phyloP scores from a whole-genome alignment of 2,329 filamentous ascomycete genomes.

The Colletotrichum sp. region DNA sequence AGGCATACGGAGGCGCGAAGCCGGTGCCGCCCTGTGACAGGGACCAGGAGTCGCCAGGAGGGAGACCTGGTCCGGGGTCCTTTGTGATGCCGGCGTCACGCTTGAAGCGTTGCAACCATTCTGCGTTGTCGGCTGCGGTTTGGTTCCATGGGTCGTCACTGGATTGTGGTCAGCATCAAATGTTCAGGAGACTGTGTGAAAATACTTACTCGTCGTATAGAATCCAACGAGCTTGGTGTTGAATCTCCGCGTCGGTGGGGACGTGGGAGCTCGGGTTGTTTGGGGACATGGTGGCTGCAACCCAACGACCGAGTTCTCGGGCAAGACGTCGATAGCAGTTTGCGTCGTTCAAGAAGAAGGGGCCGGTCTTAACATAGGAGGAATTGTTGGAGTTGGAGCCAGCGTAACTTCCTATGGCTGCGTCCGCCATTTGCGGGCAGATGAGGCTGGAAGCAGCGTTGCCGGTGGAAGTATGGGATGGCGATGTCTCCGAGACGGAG shows the following conservation, averaged over 20 bases:
- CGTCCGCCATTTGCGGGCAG: not conserved
- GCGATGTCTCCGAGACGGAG: not conserved
- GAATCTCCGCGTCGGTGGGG: constrained; percentile 67
- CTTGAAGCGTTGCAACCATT: constrained; percentile 70
- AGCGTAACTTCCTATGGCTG: not conserved
- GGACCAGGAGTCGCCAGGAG: constrained; percentile 47
- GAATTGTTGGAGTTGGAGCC: not conserved
- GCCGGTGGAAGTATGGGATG: not conserved
- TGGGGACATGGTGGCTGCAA: constrained; percentile 57
- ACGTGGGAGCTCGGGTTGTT: constrained; percentile 66
- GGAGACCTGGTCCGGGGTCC: constrained; percentile 56
- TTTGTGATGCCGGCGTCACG: constrained; percentile 57
- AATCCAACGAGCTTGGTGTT: constrained; percentile 68
- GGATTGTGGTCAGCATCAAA: constrained; percentile 21
- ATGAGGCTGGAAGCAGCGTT: not conserved
- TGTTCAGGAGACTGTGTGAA: not conserved
- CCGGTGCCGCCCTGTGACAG: constrained; percentile 56
- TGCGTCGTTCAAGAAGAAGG: constrained; percentile 63
- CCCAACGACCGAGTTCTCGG: constrained; percentile 58
- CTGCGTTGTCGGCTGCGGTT: constrained; percentile 66
- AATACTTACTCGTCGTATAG: constrained; percentile 63
- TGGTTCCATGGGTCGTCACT: constrained; percentile 70
- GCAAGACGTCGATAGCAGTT: constrained; percentile 65
- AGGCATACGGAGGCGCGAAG: constrained; percentile 60
- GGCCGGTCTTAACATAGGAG: constrained; percentile 19